Base-by-base conservation (phyloP, 75 land plant species). In the Gnetum montanum region DNA sequence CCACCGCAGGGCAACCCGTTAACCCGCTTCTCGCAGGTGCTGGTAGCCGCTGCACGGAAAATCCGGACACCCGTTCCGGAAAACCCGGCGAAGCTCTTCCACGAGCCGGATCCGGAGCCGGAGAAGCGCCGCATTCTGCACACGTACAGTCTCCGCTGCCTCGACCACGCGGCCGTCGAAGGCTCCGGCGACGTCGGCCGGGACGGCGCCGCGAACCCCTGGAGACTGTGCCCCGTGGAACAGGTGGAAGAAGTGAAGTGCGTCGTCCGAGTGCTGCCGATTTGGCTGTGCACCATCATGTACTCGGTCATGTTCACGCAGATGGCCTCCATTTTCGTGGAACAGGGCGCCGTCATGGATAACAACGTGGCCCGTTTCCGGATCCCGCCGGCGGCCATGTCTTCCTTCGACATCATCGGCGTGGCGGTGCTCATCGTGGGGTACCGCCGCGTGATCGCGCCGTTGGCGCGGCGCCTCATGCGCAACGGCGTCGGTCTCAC, bases 211-310 rank as follows among this genome's bases (percentile, higher is more conserved):
- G n/a, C n/a, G n/a, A n/a, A n/a, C 34, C 88, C 75, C 46, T 84
- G 88, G 88, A 35, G 59, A 22, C 63, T 84, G 4, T 80, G 88
- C 70, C 51, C 84, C 0, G 72, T 84, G 8, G 63, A 80, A 2
- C 88, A 84, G 43, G 77, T 84, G 18, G 88, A 84, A 64, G 81
- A 84, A 65, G 78, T 80, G 18, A 84, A 84, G 54, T 76, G 74
- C 54, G 43, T 84, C 3, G 29, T 84, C 8, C 61, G 80, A 24
- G 46, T 84, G 4, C 41, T 80, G 8, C 88, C 85, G 4, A 64
- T 84, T 3, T 84, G 79, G 74, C 46, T 78, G 15, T 76, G 79
- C 71, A 80, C 79, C 31, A 77, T 88, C 22, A 35, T 74, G 12
- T 77, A 70, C 62, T 70, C 83, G 24, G 63, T 74, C 6, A 82